Conservation (phyloP, 805 yeast species). For the Pichia membranifaciens region DNA sequence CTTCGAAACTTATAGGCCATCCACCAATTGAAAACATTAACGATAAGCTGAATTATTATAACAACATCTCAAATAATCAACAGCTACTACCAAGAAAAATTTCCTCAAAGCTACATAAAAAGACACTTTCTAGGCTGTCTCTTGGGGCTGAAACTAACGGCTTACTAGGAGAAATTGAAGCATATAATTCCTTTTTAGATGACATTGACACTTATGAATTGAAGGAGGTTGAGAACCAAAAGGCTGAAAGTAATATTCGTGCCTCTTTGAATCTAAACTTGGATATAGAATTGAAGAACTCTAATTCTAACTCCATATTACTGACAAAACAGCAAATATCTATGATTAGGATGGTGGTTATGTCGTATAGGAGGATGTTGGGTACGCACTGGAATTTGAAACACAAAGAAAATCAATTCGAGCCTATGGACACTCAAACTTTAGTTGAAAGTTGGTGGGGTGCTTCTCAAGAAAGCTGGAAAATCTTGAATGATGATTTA, state of each 20-base stretch:
- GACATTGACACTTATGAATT: constrained; percentile 30
- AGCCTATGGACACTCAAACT: constrained; percentile 30
- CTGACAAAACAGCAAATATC: constrained; percentile 35
- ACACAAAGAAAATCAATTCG: constrained; percentile 14
- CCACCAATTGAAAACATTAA: constrained; percentile 43
- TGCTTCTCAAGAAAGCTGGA: constrained; percentile 54
- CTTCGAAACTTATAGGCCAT: constrained; percentile 52
- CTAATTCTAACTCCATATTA: constrained; percentile 19
- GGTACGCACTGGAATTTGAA: constrained; percentile 39
- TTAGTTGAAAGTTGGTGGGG: constrained; percentile 44
- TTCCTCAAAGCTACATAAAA: constrained; percentile 30
- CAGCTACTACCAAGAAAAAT: constrained; percentile 55
- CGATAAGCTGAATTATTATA: constrained; percentile 29
- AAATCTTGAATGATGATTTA: constrained; percentile 45
- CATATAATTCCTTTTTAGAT: constrained; percentile 29
- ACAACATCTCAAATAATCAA: constrained; percentile 30
- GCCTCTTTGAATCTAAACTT: constrained; percentile 25
- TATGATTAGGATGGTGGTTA: constrained; percentile 44
- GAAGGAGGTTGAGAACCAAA: constrained; percentile 18
- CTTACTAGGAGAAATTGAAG: constrained; percentile 25
- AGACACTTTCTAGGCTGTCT: constrained; percentile 25
- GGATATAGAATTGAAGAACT: constrained; percentile 25
- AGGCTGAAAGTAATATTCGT: constrained; percentile 12
- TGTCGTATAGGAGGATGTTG: constrained; percentile 49
- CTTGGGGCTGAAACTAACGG: constrained; percentile 16